These are phyloP conservation scores for Phanerochaete sordida DNA, from an alignment of 768 basidiomycete genomes.

Conservation along the genomic window DNA sequence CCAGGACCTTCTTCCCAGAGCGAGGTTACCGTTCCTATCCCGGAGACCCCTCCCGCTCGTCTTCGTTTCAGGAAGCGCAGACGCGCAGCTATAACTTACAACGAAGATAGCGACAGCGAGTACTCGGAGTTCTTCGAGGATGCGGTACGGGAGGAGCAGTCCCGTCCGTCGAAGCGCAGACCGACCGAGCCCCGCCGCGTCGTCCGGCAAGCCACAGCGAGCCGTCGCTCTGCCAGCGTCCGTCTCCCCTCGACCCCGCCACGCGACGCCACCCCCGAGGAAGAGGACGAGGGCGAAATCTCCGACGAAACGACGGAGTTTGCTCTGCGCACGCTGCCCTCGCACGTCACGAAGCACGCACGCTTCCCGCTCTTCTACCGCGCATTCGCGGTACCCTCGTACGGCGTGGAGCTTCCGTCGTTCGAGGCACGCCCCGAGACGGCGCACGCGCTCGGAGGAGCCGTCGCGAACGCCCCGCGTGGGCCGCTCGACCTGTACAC, in stretches of 20 bases:
- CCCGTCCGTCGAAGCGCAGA: too few species aligned
- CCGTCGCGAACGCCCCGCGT: slow-evolving; percentile 59
- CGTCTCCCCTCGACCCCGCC: too few species aligned
- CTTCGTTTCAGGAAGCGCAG: neutral
- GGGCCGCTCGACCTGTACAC: slow-evolving; percentile 68
- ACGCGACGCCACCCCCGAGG: too few species aligned
- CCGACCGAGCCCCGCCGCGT: too few species aligned
- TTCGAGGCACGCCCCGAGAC: neutral
- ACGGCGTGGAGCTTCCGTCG: slow-evolving; percentile 10
- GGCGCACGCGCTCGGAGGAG: slow-evolving; percentile 26
- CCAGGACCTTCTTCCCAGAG: neutral
- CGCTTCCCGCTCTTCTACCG: slow-evolving; percentile 65
- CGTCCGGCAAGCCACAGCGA: too few species aligned
- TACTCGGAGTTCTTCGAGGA: neutral
- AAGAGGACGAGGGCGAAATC: neutral
- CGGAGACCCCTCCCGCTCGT: neutral
- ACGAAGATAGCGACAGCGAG: neutral
- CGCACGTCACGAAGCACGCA: slow-evolving; percentile 39
- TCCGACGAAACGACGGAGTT: slow-evolving; percentile 11
- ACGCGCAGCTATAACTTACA: neutral
- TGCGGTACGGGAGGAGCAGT: too few species aligned
- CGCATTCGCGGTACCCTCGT: slow-evolving; percentile 64
- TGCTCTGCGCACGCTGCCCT: slow-evolving; percentile 50
- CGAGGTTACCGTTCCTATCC: neutral
- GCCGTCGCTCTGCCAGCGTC: too few species aligned